Base-by-base conservation (phyloP, 2,329 filamentous ascomycete genomes). In the Colletotrichum sp. region DNA sequence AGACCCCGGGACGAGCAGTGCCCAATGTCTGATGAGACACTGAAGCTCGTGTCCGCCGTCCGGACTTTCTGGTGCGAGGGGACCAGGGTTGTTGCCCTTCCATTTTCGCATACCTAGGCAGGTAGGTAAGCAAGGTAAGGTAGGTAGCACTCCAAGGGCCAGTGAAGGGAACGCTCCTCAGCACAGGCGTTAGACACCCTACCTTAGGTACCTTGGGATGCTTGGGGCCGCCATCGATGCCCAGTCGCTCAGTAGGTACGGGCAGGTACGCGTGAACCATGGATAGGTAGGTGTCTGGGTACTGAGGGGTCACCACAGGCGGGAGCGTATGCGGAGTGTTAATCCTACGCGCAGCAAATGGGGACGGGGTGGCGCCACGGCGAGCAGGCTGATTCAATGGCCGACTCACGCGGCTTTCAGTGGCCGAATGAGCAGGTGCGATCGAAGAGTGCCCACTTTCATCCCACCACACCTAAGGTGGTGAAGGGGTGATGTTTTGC, bases 11-110 rank as follows among this genome's bases (percentile, higher is more conserved):
- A 52, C 60, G 24, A 39, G 57, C 12, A 55, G 32, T 26, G 44
- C 8, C 18, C 32, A n/a, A n/a, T 39, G 39, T 44, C 24, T 68
- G 16, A 18, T 62, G n/a, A 49, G 69, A 55, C 59, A 18, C 30
- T 24, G 30, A 32, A 57, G 63, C 62, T 64, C 12, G 18, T n/a
- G 24, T 68, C 24, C 18, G 24, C 21, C 21, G 15, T 18, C 44
- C 44, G 44, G n/a, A 49, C 44, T n/a, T 57, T 70, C 71, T 77
- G 74, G 74, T 77, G 71, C 71, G 74, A 70, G 44, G 52, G 63
- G 63, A 49, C 67, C 69, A 75, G 73, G 73, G 73, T 75, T 75
- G 55, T 62, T 75, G 73, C 73, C 73, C 73, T 75, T 52, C 21
- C 62, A 10, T 59, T 32, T 39, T 63, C 72, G 72, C 62, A 75